Evolutionary conservation across 2,329 filamentous ascomycete genomes (phyloP).

Genomic region (Fusarium fujikuroi): DNA sequence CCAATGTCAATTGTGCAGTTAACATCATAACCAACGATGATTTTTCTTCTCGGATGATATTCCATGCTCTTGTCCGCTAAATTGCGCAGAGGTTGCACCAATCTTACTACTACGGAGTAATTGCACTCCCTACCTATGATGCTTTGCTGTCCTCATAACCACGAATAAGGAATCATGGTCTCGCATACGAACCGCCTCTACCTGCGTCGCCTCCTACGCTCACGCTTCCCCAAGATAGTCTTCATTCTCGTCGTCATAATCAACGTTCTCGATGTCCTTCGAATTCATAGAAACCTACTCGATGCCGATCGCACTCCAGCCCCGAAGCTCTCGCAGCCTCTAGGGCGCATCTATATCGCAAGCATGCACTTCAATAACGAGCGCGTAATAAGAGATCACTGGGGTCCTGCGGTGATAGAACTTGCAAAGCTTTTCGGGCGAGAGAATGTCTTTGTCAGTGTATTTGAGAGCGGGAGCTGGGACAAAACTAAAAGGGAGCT

Average conservation of each 20-base stretch:
- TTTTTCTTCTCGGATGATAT: neutral
- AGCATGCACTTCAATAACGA: constrained; percentile 77
- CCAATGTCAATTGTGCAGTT: neutral
- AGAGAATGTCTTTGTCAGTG: constrained; percentile 73
- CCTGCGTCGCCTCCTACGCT: constrained; percentile 53
- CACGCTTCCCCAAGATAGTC: constrained; percentile 49
- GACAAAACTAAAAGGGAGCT: constrained; percentile 74
- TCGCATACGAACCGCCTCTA: constrained; percentile 48
- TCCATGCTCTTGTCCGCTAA: neutral
- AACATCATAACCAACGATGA: constrained; percentile 4
- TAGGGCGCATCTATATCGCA: constrained; percentile 70
- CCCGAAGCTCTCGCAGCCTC: constrained; percentile 43
- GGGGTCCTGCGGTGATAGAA: constrained; percentile 69
- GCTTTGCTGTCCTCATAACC: constrained; percentile 33
- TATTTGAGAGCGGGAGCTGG: constrained; percentile 76
- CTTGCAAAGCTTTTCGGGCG: constrained; percentile 67
- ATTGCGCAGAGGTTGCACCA: neutral
- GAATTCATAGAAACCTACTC: constrained; percentile 50
- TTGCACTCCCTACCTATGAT: constrained; percentile 31
- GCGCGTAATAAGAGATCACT: constrained; percentile 67
- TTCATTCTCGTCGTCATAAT: constrained; percentile 50
- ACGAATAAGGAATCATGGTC: constrained; percentile 45
- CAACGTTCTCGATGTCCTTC: constrained; percentile 54
- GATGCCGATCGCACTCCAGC: constrained; percentile 41
- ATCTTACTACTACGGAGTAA: neutral